phyloP scores from a whole-genome alignment of 2,329 filamentous ascomycete species.

The Byssochlamys sp. region DNA sequence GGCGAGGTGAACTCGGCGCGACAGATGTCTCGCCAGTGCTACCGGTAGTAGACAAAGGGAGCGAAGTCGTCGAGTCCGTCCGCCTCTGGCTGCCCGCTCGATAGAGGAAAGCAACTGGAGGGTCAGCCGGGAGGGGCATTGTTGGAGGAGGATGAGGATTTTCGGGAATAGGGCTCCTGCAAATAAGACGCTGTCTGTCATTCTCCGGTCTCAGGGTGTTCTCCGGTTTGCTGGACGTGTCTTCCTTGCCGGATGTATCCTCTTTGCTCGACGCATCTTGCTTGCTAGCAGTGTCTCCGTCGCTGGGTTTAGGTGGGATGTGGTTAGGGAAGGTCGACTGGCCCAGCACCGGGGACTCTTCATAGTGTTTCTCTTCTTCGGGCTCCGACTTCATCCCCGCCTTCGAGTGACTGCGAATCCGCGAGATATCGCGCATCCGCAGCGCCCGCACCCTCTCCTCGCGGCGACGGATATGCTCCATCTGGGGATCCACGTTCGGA shows the following conservation, averaged over 20 bases:
- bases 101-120: slow-evolving; percentile 7
- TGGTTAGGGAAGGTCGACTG: not conserved
- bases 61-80: slow-evolving; percentile 4
- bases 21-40: not conserved
- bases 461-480: slow-evolving; percentile 10
- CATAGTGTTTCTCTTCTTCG: not conserved
- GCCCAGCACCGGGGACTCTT: not conserved
- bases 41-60: slow-evolving; percentile 3
- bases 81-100: not conserved
- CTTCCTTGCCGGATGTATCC: not conserved
- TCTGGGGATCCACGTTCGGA: not conserved
- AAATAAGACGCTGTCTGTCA: not conserved
- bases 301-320: not conserved
- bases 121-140: slow-evolving; percentile 13
- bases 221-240: not conserved
- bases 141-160: slow-evolving; percentile 8
- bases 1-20: not conserved
- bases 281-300: not conserved
- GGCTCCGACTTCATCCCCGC: slow-evolving; percentile 1
- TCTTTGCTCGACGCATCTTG: not conserved
- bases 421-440: slow-evolving; percentile 19
- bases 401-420: slow-evolving; percentile 13
- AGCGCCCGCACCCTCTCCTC: slow-evolving; percentile 18
- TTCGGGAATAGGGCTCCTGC: slow-evolving; percentile 3
- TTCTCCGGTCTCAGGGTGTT: not conserved